Conservation (phyloP, 2,329 filamentous ascomycete species). For the Talaromyces marneffei region DNA sequence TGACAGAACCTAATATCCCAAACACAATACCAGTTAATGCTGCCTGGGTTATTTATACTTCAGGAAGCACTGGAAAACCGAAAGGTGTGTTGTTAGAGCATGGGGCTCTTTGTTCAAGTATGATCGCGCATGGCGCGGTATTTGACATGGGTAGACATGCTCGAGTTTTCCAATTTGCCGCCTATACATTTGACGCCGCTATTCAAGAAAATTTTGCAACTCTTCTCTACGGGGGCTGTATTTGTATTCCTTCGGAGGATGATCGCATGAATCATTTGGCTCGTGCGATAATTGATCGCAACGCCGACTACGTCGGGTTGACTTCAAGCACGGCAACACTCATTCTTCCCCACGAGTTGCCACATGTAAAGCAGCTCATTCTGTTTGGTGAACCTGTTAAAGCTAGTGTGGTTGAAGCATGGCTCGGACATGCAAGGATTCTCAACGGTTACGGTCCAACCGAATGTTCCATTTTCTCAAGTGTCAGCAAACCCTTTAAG, state of each 20-base stretch:
- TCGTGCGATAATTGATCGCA: neutral
- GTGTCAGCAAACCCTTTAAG: slow-evolving; percentile 2
- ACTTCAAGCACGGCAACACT: slow-evolving; percentile 45
- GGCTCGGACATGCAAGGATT: neutral
- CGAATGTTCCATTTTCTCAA: neutral
- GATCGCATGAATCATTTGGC: neutral
- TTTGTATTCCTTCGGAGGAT: neutral
- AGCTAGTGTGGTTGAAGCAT: slow-evolving; percentile 29
- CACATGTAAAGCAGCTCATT: neutral
- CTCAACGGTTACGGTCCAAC: neutral
- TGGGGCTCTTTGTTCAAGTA: slow-evolving; percentile 34
- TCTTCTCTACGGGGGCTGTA: neutral
- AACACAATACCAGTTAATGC: neutral
- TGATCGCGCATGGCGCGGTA: slow-evolving; percentile 43
- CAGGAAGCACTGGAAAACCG: neutral
- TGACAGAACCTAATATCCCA: neutral
- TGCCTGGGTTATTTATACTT: neutral
- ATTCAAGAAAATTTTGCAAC: slow-evolving; percentile 32
- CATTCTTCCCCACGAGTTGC: slow-evolving; percentile 23
- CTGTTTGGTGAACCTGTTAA: slow-evolving; percentile 39
- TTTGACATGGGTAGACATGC: slow-evolving; percentile 44
- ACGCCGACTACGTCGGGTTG: slow-evolving; percentile 21
- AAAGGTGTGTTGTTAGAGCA: neutral
- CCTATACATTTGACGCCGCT: slow-evolving; percentile 51
- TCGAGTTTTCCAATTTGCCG: slow-evolving; percentile 55